phyloP scores from a whole-genome alignment of 2,329 filamentous ascomycete genomes.

The Fusarium pininemorale region DNA sequence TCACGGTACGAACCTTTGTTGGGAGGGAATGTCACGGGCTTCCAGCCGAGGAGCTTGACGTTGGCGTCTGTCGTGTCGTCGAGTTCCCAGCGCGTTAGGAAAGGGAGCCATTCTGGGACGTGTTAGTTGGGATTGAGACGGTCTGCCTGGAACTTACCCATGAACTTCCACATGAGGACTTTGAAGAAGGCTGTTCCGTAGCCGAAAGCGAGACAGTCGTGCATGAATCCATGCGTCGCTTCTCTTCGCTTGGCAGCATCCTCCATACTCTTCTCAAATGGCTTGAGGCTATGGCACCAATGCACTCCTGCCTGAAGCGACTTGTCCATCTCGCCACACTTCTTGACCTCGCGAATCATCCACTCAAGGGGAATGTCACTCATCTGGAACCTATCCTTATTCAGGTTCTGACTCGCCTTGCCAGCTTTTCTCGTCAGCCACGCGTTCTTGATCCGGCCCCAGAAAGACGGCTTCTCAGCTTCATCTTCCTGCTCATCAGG shows the following conservation, averaged over 20 bases:
- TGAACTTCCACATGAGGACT: constrained; percentile 54
- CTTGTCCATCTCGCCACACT: constrained; percentile 46
- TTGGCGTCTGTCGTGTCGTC: constrained; percentile 22
- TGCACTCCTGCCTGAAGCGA: constrained; percentile 43
- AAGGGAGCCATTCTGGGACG: constrained; percentile 49
- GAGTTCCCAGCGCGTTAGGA: constrained; percentile 54
- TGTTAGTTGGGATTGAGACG: background rate
- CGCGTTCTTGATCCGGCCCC: constrained; percentile 49
- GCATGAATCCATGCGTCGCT: constrained; percentile 48
- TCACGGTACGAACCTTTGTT: constrained; percentile 51
- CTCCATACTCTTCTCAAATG: constrained; percentile 47
- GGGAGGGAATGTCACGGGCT: constrained; percentile 49
- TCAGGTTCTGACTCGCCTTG: constrained; percentile 44
- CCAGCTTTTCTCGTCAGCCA: constrained; percentile 48
- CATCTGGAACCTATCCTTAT: constrained; percentile 52
- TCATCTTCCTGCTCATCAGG: constrained; percentile 32
- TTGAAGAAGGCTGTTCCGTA: constrained; percentile 50
- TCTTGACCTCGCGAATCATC: constrained; percentile 61
- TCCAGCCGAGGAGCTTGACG: constrained; percentile 24
- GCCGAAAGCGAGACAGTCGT: constrained; percentile 52
- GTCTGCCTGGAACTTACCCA: constrained; percentile 46
- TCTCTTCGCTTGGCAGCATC: constrained; percentile 42
- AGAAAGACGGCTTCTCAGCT: constrained; percentile 42
- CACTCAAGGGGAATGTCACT: constrained; percentile 61
- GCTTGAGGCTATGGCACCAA: constrained; percentile 46